Evolutionary conservation across 306 rosid genomes (phyloP).

Genomic region (Gastrolobium bilobum): DNA sequence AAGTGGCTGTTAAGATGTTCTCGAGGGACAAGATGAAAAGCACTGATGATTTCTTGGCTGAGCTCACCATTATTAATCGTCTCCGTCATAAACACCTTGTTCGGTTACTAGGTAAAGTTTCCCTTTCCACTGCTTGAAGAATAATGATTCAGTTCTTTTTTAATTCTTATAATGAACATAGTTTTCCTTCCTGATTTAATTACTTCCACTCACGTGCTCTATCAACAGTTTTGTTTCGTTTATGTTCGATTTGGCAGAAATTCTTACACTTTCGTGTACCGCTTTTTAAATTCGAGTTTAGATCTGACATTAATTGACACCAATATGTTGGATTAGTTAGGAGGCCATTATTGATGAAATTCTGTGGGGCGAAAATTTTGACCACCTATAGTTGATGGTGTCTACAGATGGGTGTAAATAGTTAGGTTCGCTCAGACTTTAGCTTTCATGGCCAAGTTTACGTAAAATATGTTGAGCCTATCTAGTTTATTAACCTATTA

Average conservation of each 20-base stretch:
- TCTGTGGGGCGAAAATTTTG: conserved; percentile 31
- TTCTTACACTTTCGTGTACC: background rate
- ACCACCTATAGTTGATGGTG: conserved; percentile 2
- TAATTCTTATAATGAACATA: background rate
- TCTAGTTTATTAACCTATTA: no score
- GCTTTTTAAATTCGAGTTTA: conserved; percentile 4
- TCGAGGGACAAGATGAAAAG: conserved; percentile 72
- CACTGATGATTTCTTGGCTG: conserved; percentile 79
- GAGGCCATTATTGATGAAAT: conserved; percentile 17
- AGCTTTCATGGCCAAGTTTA: no score
- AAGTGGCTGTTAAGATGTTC: conserved; percentile 81
- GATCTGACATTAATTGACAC: conserved; percentile 6
- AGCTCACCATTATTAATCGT: conserved; percentile 80
- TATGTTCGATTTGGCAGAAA: background rate
- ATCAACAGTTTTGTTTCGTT: background rate
- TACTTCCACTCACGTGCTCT: background rate
- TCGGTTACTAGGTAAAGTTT: conserved; percentile 59
- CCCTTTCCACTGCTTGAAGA: background rate
- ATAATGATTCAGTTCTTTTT: background rate
- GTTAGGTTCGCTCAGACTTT: no score
- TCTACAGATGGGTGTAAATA: no score
- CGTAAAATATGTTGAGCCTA: no score
- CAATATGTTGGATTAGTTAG: background rate
- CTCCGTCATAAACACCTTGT: conserved; percentile 87
- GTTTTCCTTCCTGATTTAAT: background rate